Evolutionary conservation across 768 basidiomycete genomes (phyloP), one percentile per base, ranked within the genome.

Genomic region (Mycena olivaceomarginata): DNA sequence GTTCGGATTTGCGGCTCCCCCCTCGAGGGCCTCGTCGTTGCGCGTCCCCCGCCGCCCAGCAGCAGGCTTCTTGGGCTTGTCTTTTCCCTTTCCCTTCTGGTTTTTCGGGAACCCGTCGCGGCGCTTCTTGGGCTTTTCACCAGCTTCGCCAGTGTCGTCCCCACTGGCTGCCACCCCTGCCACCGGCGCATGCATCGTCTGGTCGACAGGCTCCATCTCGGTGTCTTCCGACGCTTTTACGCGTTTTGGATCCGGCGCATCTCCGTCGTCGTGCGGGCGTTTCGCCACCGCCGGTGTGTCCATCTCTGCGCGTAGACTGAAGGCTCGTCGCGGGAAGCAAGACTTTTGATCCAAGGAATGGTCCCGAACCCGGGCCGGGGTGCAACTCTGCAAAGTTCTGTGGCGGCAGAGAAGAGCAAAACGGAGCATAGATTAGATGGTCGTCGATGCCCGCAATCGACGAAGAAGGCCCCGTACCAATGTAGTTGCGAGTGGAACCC

Each of bases 11-110:
- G n/a, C 5, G 5, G 77, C 11, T 22, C 79, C 79, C 51, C 79
- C 75, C 60, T 84, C 82, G 56, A 81, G 81, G 40, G 82, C 84
- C 43, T 84, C 84, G 4, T 85, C 83, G 45, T 87, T 86, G 48
- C 89, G 86, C 69, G 87, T 83, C n/a, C 88, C 87, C 31, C 88
- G 86, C 66, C 90, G 87, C 31, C 88, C 86, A 31, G 89, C 86
- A 40, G 78, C 72, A 67, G 87, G 88, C 75, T 82, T 86, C 22
- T 82, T 81, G 66, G 83, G 82, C 79, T 87, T 88, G 57, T 84
- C 86, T 63, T 88, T 87, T 56, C 82, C 83, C 75, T 83, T 81
- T 15, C 85, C 48, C 48, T 18, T 51, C 18, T 51, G 81, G 9
- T 86, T 85, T 45, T 83, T 86, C 0, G 84, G 53, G 41, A 48